Evolutionary conservation across 2,329 filamentous ascomycete genomes (phyloP), one percentile per base, ranked within the genome.

Genomic region (Colletotrichum sp.): DNA sequence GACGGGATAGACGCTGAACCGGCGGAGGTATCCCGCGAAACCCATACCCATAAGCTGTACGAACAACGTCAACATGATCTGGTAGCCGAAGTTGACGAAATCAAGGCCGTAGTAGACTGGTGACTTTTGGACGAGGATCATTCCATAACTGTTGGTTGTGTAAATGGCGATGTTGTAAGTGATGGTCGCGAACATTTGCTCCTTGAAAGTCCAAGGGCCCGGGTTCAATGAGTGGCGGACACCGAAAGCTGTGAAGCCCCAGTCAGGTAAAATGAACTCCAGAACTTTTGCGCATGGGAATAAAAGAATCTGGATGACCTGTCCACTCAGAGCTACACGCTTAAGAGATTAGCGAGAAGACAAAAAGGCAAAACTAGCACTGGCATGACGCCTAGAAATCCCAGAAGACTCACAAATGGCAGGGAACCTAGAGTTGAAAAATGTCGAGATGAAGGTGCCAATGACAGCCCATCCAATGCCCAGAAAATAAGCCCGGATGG

Each of bases 241-340:
- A 12, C 81, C 81, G 39, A 83, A 83, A 7, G 89, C 68, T 1
- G 83, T 86, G 71, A 90, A 74, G 6, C 86, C 85, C 83, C 86
- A 88, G 68, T 87, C 85, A 0, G 89, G 89, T 1, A 90, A 79
- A 16, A 83, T 77, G 55, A 79, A 84, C 15, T 87, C 87, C 39
- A 89, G 82, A 9, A 85, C 81, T 57, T 86, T 86, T 7, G 86
- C 89, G 24, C 87, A 84, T 0, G 89, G 89, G 21, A 83, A 89
- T 0, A 89, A 82, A 5, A 89, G 81, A 57, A 89, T 86, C 79
- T 89, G 88, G 66, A 86, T 85, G 8, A 87, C 85, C 10, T 82
- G 81, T 8, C 83, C 81, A 68, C 79, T 81, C 8, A 86, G 76
- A 52, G 77, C 82, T 83, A 21, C 64, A 8, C n/a, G n/a, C 13